Base-by-base conservation (phyloP, 306 rosid genomes). In the Acacia crassicarpa region DNA sequence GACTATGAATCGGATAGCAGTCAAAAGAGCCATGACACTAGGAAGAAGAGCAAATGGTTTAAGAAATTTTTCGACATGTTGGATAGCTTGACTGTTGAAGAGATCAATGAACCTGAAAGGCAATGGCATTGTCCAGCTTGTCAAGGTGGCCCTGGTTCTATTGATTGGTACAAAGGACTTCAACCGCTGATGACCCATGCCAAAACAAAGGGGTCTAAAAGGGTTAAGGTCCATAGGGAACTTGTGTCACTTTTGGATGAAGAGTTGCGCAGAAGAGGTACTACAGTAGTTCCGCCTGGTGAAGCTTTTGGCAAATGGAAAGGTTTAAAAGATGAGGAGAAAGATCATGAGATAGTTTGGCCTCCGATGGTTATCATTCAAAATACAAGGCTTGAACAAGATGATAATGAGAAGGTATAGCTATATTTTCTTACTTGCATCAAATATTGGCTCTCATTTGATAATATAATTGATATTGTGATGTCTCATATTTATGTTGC, bases 51-150 rank as follows among this genome's bases (percentile, higher is more conserved):
- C 61, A 86, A 81, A 62, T 90, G 92, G 91, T 84, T 91, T 66
- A 66, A 71, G 62, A 88, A 87, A 2, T 90, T 89, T 69, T 90
- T 93, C 27, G 84, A 83, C 76, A 81, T 81, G n/a, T 83, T 93
- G 80, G 92, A 91, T 66, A 27, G 48, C 51, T 78, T 93, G 62
- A 59, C 87, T 16, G 67, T 87, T 14, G 90, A 75, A 0, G 84
- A 87, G 73, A 88, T 93, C 1, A 86, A 73, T 75, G 91, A 93
- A 23, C 92, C 93, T 13, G 91, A 76, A 49, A 88, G 96, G 87
- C 90, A 89, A 83, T 93, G 97, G 94, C 97, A 91, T 69, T 91
- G 94, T 84, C 96, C 94, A 40, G 94, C 94, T 67, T 93, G 94
- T 81, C 89, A 85, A 83, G 78, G 85, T 45, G 94, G 96, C 20